These are phyloP conservation scores for Hyphopichia wangnamkhiaoensis DNA, from an alignment of 1,139 yeast species.

Conservation along the genomic window DNA sequence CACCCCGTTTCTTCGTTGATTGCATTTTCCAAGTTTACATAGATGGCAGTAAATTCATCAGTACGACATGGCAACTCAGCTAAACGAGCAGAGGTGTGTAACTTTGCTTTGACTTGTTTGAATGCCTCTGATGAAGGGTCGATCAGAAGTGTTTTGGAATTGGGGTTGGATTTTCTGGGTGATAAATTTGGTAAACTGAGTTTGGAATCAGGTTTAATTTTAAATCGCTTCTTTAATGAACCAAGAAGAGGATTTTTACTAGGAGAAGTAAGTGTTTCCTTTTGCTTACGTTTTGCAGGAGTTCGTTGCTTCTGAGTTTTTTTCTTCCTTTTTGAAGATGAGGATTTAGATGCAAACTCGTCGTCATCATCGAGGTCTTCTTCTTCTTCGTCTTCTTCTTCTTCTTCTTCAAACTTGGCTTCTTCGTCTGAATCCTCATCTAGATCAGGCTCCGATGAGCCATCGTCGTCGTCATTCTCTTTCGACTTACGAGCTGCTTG, in stretches of 20 bases:
- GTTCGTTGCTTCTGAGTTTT: conserved; percentile 9
- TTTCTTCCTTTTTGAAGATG: conserved; percentile 6
- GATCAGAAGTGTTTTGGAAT: conserved; percentile 7
- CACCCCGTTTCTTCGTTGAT: conserved; percentile 74
- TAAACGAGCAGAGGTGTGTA: conserved; percentile 67
- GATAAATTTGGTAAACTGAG: conserved; percentile 27
- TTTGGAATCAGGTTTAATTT: conserved; percentile 26
- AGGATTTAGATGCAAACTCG: conserved; percentile 8
- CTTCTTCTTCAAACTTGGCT: conserved; percentile 6
- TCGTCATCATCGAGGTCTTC: conserved; percentile 12
- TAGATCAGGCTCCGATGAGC: conserved; percentile 5
- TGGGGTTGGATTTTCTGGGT: conserved; percentile 16
- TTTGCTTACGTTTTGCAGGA: too few relatives aligned
- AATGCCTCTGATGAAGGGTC: conserved; percentile 45
- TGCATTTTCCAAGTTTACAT: conserved; percentile 72
- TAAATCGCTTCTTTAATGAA: conserved; percentile 28
- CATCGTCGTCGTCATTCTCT: conserved; percentile 4
- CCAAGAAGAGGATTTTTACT: conserved; percentile 27
- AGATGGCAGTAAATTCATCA: conserved; percentile 75
- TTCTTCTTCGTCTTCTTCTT: conserved; percentile 10
- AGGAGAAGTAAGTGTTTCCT: conserved; percentile 9
- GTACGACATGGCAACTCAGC: conserved; percentile 85
- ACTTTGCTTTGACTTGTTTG: conserved; percentile 54
- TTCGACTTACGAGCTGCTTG: conserved; percentile 6
- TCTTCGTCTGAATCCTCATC: conserved; percentile 9